phyloP scores from a whole-genome alignment of 1,139 yeast species.

The Scheffersomyces lignicola region DNA sequence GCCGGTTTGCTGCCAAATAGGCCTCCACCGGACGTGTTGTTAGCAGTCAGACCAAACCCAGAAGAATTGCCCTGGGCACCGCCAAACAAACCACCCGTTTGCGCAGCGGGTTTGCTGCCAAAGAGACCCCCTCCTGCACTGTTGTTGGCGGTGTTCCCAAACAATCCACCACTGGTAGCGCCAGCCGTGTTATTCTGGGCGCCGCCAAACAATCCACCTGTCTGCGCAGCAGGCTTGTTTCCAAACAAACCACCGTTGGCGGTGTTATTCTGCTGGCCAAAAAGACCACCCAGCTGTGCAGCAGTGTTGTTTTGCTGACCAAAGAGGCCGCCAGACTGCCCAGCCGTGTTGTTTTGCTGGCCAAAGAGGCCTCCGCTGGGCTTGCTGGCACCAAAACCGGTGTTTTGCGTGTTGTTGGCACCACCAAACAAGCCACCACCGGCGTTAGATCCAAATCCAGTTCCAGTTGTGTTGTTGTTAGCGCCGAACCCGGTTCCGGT shows the following conservation, averaged over 20 bases:
- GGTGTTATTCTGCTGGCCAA: slow-evolving; percentile 19
- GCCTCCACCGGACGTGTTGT: slow-evolving; percentile 22
- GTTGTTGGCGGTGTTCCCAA: slow-evolving; percentile 33
- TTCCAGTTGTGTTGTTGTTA: slow-evolving; percentile 17
- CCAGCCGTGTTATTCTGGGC: slow-evolving; percentile 10
- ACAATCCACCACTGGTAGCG: slow-evolving; percentile 25
- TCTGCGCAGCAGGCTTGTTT: slow-evolving; percentile 17
- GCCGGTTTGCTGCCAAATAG: slow-evolving; percentile 28
- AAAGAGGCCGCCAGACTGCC: slow-evolving; percentile 22
- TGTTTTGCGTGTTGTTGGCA: slow-evolving; percentile 14
- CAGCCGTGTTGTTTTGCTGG: slow-evolving; percentile 12
- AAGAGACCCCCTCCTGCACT: slow-evolving; percentile 19
- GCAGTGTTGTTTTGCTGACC: slow-evolving; percentile 11
- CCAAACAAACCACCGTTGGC: slow-evolving; percentile 36
- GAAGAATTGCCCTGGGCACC: slow-evolving; percentile 16
- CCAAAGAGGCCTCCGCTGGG: slow-evolving; percentile 19
- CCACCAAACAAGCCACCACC: slow-evolving; percentile 11
- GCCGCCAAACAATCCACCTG: slow-evolving; percentile 28
- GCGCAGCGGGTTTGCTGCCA: slow-evolving; percentile 13
- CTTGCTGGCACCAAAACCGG: slow-evolving; percentile 19
- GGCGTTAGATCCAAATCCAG: slow-evolving; percentile 17
- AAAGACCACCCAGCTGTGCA: slow-evolving; percentile 19
- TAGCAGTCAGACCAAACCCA: slow-evolving; percentile 12
- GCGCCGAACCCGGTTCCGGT: slow-evolving; percentile 24
- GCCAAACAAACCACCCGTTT: slow-evolving; percentile 28